Evolutionary conservation across 2,329 filamentous ascomycete species (phyloP).

Genomic region (Aspergillus awamori): DNA sequence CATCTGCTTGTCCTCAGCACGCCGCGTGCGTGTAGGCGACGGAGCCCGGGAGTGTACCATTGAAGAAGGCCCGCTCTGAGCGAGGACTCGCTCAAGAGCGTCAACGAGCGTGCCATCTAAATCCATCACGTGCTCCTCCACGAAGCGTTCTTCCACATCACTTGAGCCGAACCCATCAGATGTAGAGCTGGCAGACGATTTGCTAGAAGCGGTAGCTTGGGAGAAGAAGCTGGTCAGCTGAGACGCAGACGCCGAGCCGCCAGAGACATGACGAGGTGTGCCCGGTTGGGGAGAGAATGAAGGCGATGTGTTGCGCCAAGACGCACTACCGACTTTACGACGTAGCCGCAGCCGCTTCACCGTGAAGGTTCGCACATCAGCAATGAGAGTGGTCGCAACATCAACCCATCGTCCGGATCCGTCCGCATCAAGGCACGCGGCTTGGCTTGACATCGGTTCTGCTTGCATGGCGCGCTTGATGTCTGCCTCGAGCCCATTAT

Average conservation of each 20-base stretch:
- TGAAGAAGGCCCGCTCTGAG: constrained; percentile 47
- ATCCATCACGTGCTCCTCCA: constrained; percentile 59
- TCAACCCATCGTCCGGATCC: constrained; percentile 56
- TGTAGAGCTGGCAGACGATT: constrained; percentile 21
- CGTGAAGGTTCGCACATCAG: constrained; percentile 57
- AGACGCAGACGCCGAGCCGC: constrained; percentile 27
- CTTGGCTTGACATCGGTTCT: constrained; percentile 50
- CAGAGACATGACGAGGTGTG: constrained; percentile 31
- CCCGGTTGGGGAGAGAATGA: constrained; percentile 24
- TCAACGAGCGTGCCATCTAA: constrained; percentile 61
- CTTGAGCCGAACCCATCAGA: constrained; percentile 26
- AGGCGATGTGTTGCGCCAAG: constrained; percentile 26
- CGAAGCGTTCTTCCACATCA: constrained; percentile 54
- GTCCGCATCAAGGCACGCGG: constrained; percentile 38
- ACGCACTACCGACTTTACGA: constrained; percentile 42
- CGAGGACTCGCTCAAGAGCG: constrained; percentile 59
- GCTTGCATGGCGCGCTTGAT: constrained; percentile 60
- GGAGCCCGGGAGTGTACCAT: constrained; percentile 45
- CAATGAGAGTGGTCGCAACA: constrained; percentile 60
- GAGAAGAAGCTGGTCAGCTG: constrained; percentile 34
- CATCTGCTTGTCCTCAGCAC: constrained; percentile 32
- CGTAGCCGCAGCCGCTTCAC: constrained; percentile 60
- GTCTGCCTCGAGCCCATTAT: constrained; percentile 55
- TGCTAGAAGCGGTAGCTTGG: constrained; percentile 27
- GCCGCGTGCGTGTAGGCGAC: constrained; percentile 43